These are phyloP conservation scores for Aspergillus haitiensis DNA, from an alignment of 495 filamentous ascomycete species.

Conservation along the genomic window DNA sequence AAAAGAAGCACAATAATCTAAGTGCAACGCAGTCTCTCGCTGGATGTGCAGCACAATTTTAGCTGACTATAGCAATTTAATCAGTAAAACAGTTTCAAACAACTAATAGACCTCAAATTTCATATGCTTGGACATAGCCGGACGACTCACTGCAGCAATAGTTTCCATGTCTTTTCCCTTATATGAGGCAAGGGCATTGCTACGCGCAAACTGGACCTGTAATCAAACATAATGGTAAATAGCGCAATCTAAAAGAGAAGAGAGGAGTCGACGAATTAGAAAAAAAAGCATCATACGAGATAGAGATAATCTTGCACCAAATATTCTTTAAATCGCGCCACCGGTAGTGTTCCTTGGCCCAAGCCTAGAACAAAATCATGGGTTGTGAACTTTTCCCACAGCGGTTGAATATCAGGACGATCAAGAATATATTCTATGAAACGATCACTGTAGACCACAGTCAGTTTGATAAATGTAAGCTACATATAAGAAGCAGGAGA, in stretches of 20 bases:
- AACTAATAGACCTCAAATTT: no score
- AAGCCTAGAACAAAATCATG: constrained; percentile 80
- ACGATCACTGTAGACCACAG: constrained; percentile 54
- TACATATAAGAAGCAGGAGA: background rate
- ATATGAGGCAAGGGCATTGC: constrained; percentile 79
- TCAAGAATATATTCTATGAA: constrained; percentile 86
- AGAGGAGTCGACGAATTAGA: background rate
- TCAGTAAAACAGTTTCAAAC: background rate
- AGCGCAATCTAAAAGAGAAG: background rate
- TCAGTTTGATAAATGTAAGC: constrained; percentile 10
- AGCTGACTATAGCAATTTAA: constrained; percentile 54
- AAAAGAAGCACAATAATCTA: constrained; percentile 77
- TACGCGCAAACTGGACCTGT: constrained; percentile 81
- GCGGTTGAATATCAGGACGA: constrained; percentile 64
- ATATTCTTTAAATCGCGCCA: constrained; percentile 78
- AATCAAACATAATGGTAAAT: background rate
- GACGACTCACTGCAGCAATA: constrained; percentile 57
- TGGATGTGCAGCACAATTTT: constrained; percentile 71
- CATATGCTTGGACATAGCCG: no score
- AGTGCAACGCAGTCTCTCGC: constrained; percentile 75
- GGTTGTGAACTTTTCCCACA: constrained; percentile 72
- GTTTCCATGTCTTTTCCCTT: constrained; percentile 74
- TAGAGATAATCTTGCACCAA: constrained; percentile 89
- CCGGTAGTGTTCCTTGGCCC: constrained; percentile 68
- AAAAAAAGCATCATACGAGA: constrained; percentile 54